phyloP scores from a whole-genome alignment of 768 basidiomycete species.

The Boletus sp. region DNA sequence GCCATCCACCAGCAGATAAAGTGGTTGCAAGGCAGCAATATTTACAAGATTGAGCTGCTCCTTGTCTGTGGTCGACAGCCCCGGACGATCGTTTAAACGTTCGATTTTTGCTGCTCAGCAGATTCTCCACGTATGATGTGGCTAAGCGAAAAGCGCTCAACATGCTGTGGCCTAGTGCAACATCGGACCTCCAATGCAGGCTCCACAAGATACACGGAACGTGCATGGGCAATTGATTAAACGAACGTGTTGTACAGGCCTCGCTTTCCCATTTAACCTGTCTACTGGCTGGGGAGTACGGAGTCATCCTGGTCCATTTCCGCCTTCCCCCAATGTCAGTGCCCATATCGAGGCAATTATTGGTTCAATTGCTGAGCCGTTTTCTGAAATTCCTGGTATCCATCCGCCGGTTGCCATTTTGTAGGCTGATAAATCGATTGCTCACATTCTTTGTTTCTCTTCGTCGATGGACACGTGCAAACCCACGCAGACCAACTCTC shows the following conservation, averaged over 20 bases:
- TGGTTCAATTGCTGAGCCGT: slow-evolving; percentile 1
- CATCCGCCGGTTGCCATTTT: neutral
- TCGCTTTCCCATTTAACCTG: neutral
- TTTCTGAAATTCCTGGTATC: slow-evolving; percentile 2
- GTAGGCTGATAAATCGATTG: neutral
- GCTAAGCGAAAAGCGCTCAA: neutral
- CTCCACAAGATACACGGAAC: neutral
- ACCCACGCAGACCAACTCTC: neutral
- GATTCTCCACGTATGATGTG: neutral
- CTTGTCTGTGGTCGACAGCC: slow-evolving; percentile 69
- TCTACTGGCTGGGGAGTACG: neutral
- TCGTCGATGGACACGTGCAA: neutral
- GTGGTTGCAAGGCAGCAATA: slow-evolving; percentile 55
- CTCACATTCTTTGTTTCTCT: slow-evolving; percentile 1
- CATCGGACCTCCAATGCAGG: neutral
- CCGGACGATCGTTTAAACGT: no score
- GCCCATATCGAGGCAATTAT: neutral
- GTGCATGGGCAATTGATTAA: neutral
- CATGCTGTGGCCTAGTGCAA: neutral
- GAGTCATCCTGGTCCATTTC: neutral
- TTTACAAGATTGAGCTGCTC: slow-evolving; percentile 75
- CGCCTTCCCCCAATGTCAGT: neutral
- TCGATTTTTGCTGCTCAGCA: no score
- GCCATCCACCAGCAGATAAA: slow-evolving; percentile 74
- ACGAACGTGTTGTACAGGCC: neutral